Percentiles rank a stretch among this genome's conserved stretches.
Conservation (phyloP, 352 stramenopile genomes). For the Globisporangium carolinianum region DNA sequence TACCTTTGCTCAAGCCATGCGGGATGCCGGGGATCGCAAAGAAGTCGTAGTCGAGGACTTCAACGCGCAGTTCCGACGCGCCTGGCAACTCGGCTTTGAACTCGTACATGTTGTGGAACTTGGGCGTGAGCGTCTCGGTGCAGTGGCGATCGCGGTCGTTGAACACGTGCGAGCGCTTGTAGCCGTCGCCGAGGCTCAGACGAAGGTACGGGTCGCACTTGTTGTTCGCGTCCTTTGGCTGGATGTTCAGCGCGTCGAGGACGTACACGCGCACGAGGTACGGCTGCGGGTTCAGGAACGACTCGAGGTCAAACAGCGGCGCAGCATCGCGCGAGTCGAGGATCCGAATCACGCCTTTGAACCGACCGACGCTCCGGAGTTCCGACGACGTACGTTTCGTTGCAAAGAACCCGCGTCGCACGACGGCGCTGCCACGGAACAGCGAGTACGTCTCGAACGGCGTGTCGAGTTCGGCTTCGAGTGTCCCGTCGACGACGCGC, state of each 20-base stretch:
- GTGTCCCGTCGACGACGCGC: slow-evolving; percentile 31
- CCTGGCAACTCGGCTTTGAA: slow-evolving; percentile 86
- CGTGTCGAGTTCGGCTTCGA: slow-evolving; percentile 65
- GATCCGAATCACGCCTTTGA: slow-evolving; percentile 88
- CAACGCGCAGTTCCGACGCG: slow-evolving; percentile 56
- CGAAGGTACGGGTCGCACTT: slow-evolving; percentile 83
- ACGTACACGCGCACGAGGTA: slow-evolving; percentile 87
- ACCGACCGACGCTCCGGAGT: slow-evolving; percentile 65
- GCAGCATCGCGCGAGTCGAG: slow-evolving; percentile 60
- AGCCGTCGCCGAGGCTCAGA: slow-evolving; percentile 70
- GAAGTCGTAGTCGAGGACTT: slow-evolving; percentile 70
- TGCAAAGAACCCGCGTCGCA: slow-evolving; percentile 24
- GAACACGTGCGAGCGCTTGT: slow-evolving; percentile 57
- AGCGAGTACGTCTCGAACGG: slow-evolving; percentile 82
- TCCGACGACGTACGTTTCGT: slow-evolving; percentile 20
- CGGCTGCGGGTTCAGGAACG: slow-evolving; percentile 64
- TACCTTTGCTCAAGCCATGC: slow-evolving; percentile 39
- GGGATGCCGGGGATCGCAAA: slow-evolving; percentile 55
- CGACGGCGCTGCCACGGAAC: slow-evolving; percentile 44
- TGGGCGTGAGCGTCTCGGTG: slow-evolving; percentile 61
- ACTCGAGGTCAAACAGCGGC: slow-evolving; percentile 64
- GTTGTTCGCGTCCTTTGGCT: slow-evolving; percentile 78
- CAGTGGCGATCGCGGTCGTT: slow-evolving; percentile 80
- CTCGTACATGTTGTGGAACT: slow-evolving; percentile 90
- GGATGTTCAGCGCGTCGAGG: slow-evolving; percentile 71